Percentiles rank a stretch among this genome's conserved stretches.
Conservation (phyloP, 345 rosid genomes). For the Murraya koenigii region DNA sequence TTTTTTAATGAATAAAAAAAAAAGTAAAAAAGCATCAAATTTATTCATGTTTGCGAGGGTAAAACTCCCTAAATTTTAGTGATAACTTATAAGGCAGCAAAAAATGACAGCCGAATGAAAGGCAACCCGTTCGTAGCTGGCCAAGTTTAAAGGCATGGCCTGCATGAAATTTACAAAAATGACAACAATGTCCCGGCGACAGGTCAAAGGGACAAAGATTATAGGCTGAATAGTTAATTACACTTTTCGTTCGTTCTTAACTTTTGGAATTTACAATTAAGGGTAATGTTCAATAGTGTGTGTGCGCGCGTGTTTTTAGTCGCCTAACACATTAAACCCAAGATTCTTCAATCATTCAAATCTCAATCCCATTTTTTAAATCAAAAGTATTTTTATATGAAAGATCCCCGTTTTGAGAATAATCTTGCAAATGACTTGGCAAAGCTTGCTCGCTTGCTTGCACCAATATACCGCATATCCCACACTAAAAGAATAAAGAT, state of each 20-base stretch:
- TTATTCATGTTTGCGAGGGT: neutral
- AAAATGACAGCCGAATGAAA: no score
- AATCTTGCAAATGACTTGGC: neutral
- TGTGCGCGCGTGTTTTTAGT: no score
- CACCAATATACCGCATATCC: neutral
- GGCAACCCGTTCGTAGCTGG: constrained; percentile 2
- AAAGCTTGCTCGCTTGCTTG: neutral
- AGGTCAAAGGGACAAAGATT: neutral
- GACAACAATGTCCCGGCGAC: neutral
- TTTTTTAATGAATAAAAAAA: neutral
- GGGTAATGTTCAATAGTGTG: no score
- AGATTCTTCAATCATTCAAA: neutral
- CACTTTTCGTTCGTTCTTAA: neutral
- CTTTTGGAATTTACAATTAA: neutral
- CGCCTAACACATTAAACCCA: no score
- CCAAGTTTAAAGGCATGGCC: neutral
- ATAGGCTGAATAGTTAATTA: no score
- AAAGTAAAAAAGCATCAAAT: neutral
- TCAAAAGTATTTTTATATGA: neutral
- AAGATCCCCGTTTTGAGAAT: neutral
- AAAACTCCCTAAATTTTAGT: neutral
- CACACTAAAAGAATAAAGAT: neutral
- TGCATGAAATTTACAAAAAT: neutral
- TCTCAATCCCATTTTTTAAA: neutral
- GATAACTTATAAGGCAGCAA: neutral